These are phyloP conservation scores for Orychophragmus violaceus DNA, from an alignment of 345 rosid species.

Conservation along the genomic window DNA sequence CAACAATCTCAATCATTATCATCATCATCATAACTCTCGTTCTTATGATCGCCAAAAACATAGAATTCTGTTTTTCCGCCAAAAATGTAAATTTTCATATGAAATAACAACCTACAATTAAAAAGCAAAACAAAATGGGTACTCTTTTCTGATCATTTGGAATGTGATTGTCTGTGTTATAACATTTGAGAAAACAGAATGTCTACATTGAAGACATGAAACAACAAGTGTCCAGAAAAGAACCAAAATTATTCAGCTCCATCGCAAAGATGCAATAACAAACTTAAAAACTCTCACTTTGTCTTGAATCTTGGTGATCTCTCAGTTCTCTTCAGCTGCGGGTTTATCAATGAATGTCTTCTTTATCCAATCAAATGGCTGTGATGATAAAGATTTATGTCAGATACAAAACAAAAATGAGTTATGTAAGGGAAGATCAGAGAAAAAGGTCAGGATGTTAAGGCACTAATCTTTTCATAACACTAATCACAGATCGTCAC, in stretches of 20 bases:
- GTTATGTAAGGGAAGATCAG: neutral
- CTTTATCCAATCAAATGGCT: constrained; percentile 94
- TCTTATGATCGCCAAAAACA: no score
- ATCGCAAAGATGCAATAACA: neutral
- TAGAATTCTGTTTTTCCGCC: no score
- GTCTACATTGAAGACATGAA: constrained; percentile 25
- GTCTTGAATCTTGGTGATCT: neutral
- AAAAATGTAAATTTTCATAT: no score
- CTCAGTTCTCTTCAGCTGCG: constrained; percentile 40
- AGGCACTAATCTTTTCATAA: neutral
- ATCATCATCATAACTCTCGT: neutral
- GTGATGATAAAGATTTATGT: constrained; percentile 1
- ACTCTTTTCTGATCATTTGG: constrained; percentile 15
- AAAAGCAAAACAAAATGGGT: constrained; percentile 15
- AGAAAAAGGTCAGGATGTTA: neutral
- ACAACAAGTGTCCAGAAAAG: constrained; percentile 16
- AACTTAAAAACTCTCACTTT: constrained; percentile 13
- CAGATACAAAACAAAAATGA: neutral
- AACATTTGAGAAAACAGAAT: constrained; percentile 18
- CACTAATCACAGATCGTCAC: neutral
- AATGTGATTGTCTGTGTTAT: neutral
- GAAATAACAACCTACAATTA: neutral
- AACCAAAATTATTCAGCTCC: constrained; percentile 28
- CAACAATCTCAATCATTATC: neutral
- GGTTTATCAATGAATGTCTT: constrained; percentile 76